Conservation (phyloP, 257 asterid genomes). For the Solanum microdontum region DNA sequence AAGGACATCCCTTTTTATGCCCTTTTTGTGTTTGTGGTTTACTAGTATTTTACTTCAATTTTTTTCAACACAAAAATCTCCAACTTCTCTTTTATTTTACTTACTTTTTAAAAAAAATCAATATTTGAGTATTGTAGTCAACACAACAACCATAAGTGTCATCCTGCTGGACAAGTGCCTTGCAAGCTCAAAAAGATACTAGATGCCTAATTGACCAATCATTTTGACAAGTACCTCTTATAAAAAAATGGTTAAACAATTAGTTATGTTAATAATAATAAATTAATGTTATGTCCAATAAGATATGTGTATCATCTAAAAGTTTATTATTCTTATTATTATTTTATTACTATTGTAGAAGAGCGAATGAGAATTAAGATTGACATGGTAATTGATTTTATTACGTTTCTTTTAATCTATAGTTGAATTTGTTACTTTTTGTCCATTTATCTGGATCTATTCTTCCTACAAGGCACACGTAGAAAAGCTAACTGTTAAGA, state of each 20-base stretch:
- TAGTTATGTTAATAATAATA: neutral
- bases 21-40: neutral
- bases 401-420: neutral
- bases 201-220: neutral
- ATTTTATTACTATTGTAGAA: neutral
- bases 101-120: too few species aligned
- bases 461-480: neutral
- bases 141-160: neutral
- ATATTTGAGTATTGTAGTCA: neutral
- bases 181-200: neutral
- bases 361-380: neutral
- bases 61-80: neutral
- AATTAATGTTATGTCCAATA: neutral
- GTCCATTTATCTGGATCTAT: neutral
- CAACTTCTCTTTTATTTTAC: neutral
- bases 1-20: neutral
- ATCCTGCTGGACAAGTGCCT: neutral
- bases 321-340: neutral
- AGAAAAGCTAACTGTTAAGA: neutral
- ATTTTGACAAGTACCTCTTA: neutral
- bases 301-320: neutral
- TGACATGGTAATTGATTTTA: neutral
- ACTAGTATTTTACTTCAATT: neutral
- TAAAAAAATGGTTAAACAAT: neutral
- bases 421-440: neutral